Conservation (phyloP, 106 monocot genomes). For the Alisma plantagoaquatica region DNA sequence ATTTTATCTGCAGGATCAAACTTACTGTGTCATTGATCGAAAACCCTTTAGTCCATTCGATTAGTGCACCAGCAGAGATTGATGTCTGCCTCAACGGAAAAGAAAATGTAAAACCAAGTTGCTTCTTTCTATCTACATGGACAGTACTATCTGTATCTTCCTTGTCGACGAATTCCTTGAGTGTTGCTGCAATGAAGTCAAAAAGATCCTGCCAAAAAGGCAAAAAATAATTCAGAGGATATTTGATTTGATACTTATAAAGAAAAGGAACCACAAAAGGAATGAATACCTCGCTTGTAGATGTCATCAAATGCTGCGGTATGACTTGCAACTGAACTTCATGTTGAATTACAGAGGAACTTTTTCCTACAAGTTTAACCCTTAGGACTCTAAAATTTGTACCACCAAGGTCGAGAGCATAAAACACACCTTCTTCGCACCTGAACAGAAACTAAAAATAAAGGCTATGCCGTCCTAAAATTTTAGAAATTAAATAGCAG, state of each 20-base stretch:
- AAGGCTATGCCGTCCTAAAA: too few species aligned
- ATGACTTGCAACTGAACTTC: slow-evolving; percentile 46
- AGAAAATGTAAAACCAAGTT: slow-evolving; percentile 80
- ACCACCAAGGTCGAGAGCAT: slow-evolving; percentile 77
- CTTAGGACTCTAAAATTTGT: slow-evolving; percentile 63
- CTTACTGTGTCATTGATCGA: slow-evolving; percentile 65
- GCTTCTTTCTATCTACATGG: slow-evolving; percentile 21
- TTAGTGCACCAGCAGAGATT: slow-evolving; percentile 63
- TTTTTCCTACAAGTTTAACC: slow-evolving; percentile 48
- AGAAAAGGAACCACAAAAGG: neutral
- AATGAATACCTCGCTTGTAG: slow-evolving; percentile 47
- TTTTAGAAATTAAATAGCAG: too few species aligned
- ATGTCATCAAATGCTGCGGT: slow-evolving; percentile 41
- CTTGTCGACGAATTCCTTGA: slow-evolving; percentile 39
- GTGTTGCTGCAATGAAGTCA: slow-evolving; percentile 40
- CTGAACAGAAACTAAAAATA: slow-evolving; percentile 15
- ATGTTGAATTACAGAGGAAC: slow-evolving; percentile 29
- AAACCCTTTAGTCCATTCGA: slow-evolving; percentile 91
- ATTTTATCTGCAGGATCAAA: too few species aligned
- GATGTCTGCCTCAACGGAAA: slow-evolving; percentile 73
- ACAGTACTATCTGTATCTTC: slow-evolving; percentile 14
- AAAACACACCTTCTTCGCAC: slow-evolving; percentile 65
- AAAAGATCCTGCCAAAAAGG: slow-evolving; percentile 39
- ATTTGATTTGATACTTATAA: neutral
- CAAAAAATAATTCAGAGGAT: neutral